Percentiles rank a stretch among this genome's conserved stretches.
Evolutionary conservation across 805 yeast species (phyloP).

Genomic region (Ogataea salicorniae): DNA sequence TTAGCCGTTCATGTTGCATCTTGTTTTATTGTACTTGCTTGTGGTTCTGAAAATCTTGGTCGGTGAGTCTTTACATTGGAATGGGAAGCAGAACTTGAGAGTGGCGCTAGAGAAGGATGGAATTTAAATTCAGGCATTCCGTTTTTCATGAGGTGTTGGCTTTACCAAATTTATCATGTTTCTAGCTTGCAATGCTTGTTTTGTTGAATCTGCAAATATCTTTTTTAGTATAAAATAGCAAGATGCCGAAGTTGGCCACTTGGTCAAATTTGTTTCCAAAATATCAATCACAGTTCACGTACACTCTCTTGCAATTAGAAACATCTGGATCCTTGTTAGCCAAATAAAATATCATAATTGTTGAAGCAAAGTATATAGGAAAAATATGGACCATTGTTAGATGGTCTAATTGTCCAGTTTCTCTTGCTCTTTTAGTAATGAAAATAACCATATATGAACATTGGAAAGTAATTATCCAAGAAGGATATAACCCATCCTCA

Average conservation of each 20-base stretch:
- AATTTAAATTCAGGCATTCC: background rate
- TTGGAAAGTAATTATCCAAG: slow-evolving; percentile 73
- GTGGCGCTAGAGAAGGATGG: background rate
- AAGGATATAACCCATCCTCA: slow-evolving; percentile 36
- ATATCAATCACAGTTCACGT: background rate
- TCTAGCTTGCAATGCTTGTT: background rate
- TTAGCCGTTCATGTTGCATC: no score
- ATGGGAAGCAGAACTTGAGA: no score
- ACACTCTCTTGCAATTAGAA: slow-evolving; percentile 8
- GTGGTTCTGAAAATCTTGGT: no score
- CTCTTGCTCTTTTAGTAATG: slow-evolving; percentile 34
- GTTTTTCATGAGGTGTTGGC: background rate
- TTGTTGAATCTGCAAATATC: background rate
- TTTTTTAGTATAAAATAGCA: background rate
- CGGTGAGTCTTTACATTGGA: no score
- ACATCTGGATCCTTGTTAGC: slow-evolving; percentile 8
- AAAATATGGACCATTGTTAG: slow-evolving; percentile 1
- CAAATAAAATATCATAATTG: slow-evolving; percentile 61
- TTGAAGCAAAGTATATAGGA: slow-evolving; percentile 50
- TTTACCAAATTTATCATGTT: background rate
- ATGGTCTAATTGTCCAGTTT: slow-evolving; percentile 6
- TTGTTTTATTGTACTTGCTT: no score
- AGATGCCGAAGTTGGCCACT: background rate
- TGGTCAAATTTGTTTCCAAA: background rate
- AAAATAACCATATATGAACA: slow-evolving; percentile 66